A percentile compares a stretch with the other conserved stretches of the same genome.
Conservation (phyloP, 2,329 filamentous ascomycete genomes). For the Xenoacremonium recifei region DNA sequence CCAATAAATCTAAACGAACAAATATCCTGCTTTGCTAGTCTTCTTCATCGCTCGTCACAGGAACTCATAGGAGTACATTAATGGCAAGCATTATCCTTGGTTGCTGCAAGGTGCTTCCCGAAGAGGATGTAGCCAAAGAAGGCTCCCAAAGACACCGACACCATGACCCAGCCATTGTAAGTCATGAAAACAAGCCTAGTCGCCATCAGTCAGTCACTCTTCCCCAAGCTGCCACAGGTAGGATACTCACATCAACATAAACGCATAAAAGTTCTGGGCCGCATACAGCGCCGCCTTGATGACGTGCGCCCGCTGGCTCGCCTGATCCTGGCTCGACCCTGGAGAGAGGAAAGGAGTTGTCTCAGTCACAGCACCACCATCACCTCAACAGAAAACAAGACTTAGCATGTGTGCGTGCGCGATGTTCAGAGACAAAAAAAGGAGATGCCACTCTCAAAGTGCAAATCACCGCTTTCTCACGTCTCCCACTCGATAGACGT, state of each 20-base stretch:
- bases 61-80: too few species aligned
- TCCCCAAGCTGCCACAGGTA: not conserved
- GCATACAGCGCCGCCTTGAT: conserved; percentile 84
- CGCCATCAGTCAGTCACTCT: not conserved
- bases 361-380: conserved; percentile 57
- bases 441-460: conserved; percentile 1
- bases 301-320: conserved; percentile 68
- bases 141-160: conserved; percentile 83
- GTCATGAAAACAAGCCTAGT: conserved; percentile 98
- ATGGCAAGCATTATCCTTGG: conserved; percentile 90
- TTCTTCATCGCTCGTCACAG: too few species aligned
- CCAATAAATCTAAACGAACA: too few species aligned
- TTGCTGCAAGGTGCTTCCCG: conserved; percentile 65
- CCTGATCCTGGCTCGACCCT: conserved; percentile 67
- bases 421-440: conserved; percentile 10
- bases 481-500: conserved; percentile 6
- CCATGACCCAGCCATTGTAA: conserved; percentile 99
- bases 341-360: conserved; percentile 61
- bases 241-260: conserved; percentile 90
- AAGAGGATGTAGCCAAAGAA: conserved; percentile 87
- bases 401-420: conserved; percentile 30
- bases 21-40: too few species aligned
- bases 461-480: conserved; percentile 8
- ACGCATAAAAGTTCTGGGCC: conserved; percentile 95
- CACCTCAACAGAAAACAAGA: conserved; percentile 24